Base-by-base conservation (phyloP, 257 asterid genomes). In the Nicotiana tabacum region DNA sequence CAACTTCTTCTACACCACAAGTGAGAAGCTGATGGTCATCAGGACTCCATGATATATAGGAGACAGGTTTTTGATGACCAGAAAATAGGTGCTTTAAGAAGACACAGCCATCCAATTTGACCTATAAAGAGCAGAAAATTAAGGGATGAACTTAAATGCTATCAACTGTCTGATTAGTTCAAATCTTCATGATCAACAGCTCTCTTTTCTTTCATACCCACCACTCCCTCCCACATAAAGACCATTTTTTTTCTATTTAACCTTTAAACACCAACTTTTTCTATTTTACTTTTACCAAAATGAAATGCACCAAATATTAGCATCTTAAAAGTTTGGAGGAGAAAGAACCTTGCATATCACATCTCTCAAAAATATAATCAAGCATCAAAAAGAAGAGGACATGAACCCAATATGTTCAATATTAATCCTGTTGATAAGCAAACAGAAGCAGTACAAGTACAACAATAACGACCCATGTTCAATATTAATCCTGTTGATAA, bases 21-120 rank as follows among this genome's bases (percentile, higher is more conserved):
- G 98, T 96, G 48, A 96, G 98, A 70, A 96, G 85, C 85, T 96
- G 97, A 48, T 80, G 79, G 82, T 94, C 90, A 82, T 91, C 93
- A 24, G 93, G 97, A 88, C 97, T 92, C 99, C 99, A 96, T 39
- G 97, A 89, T 78, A 94, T 89, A 84, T 83, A 91, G 74, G 90
- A 89, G 77, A 92, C 97, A 13, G 98, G 91, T 86, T 87, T 93
- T 77, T 87, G 89, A 85, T 94, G 99, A 67, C 92, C 94, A 9
- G 86, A 65, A 85, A 92, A 87, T 84, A 70, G 85, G 78, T 88
- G 93, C 89, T 84, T 92, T 86, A 88, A 16, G 66, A 84, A 84
- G 82, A 92, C 90, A 82, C 77, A 85, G 55, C 89, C 93, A 82
- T 92, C 91, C 81, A 61, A 80, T 83, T 84, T 77, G 82, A 93